Percentiles rank a stretch among this genome's conserved stretches.
These are phyloP conservation scores for Chytriomyces sp. DNA, from an alignment of 192 early-diverging fungal genomes.

Conservation along the genomic window DNA sequence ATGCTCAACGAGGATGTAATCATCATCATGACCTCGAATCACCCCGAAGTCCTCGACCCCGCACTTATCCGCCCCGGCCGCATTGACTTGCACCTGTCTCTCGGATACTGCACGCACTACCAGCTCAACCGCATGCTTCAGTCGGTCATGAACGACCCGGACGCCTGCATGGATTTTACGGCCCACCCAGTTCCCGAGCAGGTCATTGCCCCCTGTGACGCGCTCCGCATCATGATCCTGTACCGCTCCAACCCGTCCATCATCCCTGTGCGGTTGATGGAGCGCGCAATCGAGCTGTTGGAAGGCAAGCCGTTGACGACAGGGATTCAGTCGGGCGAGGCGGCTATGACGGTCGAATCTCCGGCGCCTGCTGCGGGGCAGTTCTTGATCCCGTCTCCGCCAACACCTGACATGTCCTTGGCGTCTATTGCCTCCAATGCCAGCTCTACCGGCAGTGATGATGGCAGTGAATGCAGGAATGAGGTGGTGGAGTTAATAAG, in stretches of 20 bases:
- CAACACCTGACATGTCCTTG: neutral
- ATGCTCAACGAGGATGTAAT: constrained; percentile 56
- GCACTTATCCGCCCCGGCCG: constrained; percentile 64
- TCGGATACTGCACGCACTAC: constrained; percentile 64
- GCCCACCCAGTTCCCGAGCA: constrained; percentile 46
- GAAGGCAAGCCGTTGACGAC: constrained; percentile 27
- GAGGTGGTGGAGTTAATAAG: too few species aligned
- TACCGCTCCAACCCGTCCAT: constrained; percentile 43
- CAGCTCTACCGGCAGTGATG: neutral
- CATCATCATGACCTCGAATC: constrained; percentile 72
- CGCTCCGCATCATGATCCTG: constrained; percentile 62
- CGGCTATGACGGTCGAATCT: constrained; percentile 4
- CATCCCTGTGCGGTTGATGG: constrained; percentile 36
- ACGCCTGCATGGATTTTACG: constrained; percentile 29
- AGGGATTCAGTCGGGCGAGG: constrained; percentile 29
- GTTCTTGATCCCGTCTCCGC: neutral
- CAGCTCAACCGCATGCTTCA: constrained; percentile 58
- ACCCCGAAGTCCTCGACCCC: constrained; percentile 63
- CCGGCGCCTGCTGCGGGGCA: neutral
- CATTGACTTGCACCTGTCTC: constrained; percentile 64
- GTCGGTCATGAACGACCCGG: constrained; percentile 43
- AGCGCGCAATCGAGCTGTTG: constrained; percentile 26
- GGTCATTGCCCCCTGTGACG: constrained; percentile 64
- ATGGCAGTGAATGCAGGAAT: neutral
- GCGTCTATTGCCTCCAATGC: neutral